Conservation (phyloP, 2,329 filamentous ascomycete species). For the Cladosporium velox region DNA sequence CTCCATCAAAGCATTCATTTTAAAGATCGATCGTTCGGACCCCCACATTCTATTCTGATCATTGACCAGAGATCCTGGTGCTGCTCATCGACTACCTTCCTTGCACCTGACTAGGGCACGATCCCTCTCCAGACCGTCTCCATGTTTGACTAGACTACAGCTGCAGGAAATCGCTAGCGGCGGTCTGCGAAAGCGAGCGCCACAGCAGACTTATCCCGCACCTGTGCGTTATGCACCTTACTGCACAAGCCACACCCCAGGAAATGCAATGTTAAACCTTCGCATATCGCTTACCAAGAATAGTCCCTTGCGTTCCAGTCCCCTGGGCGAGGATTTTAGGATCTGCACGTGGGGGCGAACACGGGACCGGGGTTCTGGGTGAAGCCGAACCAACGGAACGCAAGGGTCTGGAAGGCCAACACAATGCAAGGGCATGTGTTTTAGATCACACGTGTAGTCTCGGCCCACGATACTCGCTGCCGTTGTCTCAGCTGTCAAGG, state of each 20-base stretch:
- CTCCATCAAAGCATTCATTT: not conserved
- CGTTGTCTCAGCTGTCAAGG: not conserved
- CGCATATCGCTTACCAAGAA: not conserved
- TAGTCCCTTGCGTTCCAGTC: not conserved
- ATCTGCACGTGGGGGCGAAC: not conserved
- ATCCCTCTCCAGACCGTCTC: not conserved
- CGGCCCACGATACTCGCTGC: not conserved
- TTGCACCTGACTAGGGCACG: slow-evolving; percentile 2
- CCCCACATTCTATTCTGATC: not conserved
- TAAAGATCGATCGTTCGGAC: not conserved
- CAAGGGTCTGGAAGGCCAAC: not conserved
- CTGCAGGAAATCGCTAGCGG: not conserved
- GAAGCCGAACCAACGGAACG: not conserved
- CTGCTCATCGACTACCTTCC: not conserved
- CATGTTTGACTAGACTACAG: not conserved
- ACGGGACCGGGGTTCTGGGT: not conserved
- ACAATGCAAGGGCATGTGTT: not conserved
- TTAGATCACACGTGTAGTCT: not conserved
- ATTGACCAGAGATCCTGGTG: not conserved
- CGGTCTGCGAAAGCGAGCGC: not conserved
- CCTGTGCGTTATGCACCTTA: not conserved
- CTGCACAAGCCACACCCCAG: not conserved
- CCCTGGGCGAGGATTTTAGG: not conserved
- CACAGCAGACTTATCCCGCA: not conserved
- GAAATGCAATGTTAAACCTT: not conserved